Base-by-base conservation (phyloP, 345 rosid genomes). In the Ceriops zippeliana region DNA sequence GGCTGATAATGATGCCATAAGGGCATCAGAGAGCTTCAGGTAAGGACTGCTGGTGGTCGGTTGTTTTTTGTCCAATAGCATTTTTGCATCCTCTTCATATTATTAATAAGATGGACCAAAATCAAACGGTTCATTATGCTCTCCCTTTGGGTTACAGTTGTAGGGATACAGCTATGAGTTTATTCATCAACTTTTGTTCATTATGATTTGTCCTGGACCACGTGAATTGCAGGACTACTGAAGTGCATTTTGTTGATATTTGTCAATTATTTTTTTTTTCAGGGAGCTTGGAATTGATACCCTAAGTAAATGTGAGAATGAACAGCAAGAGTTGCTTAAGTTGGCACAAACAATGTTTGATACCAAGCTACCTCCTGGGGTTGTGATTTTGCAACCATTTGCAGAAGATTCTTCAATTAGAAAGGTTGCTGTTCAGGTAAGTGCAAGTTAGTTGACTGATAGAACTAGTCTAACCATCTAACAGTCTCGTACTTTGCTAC, bases 281-380 rank as follows among this genome's bases (percentile, higher is more conserved):
- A 93, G 98, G 87, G 96, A 90, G 76, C 89, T 93, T 42, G 97
- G 98, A 62, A 81, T 93, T 70, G 82, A 58, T 35, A 90, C 97
- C 38, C 49, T 84, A 60, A 83, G 81, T 78, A 85, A 72, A 28
- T 85, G 96, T 67, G 66, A 75, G 70, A 78, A 89, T 79, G 98
- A 86, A 77, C 83, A 76, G 58, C 75, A 80, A 84, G 98, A 93
- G 76, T 21, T 90, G 74, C 76, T 93, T 16, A 82, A 67, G 72
- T 79, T 93, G 85, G 97, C 95, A 15, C 86, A 89, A 77, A 85
- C 90, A 19, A 81, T 93, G 95, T 93, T 93, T 61, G 98, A 93
- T 76, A 87, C 96, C n/a, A 85, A 85, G 82, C 75, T 90, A 67
- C 98, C 98, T 26, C 87, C 87, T 61, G 97, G 98, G 74, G 91